These are phyloP conservation scores for Austroboletus olivaceoglutinosus DNA, from an alignment of 1,284 basidiomycete species.

Conservation along the genomic window DNA sequence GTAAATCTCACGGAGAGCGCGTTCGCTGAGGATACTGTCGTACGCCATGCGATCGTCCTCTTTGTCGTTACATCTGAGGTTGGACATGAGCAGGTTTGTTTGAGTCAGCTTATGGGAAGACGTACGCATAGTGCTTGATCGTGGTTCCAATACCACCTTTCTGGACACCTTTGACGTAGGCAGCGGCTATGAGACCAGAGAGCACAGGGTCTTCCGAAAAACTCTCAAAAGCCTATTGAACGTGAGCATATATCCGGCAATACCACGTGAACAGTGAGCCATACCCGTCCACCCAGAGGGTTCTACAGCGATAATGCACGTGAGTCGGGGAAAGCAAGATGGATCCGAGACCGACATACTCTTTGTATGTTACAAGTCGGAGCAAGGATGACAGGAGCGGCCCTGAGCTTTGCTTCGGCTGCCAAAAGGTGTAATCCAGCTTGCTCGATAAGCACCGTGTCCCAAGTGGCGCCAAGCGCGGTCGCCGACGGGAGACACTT, in stretches of 20 bases:
- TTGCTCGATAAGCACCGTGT: conserved; percentile 60
- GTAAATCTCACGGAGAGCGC: conserved; percentile 80
- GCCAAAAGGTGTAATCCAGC: conserved; percentile 68
- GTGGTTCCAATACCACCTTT: conserved; percentile 65
- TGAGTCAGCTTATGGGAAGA: not conserved
- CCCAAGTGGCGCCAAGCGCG: conserved; percentile 73
- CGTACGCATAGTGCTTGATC: conserved; percentile 73
- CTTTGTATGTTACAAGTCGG: conserved; percentile 83
- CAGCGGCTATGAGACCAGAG: conserved; percentile 66
- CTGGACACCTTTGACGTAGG: conserved; percentile 75
- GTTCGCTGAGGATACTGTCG: conserved; percentile 59
- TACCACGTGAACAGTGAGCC: conserved; percentile 12
- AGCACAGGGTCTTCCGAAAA: conserved; percentile 81
- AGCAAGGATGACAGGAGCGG: conserved; percentile 67
- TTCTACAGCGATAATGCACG: conserved; percentile 37
- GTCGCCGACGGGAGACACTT: conserved; percentile 66
- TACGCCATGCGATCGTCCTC: conserved; percentile 67
- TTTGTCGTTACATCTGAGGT: conserved; percentile 62
- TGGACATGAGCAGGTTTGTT: not conserved
- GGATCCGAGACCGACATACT: conserved; percentile 29
- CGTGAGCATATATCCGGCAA: conserved; percentile 9
- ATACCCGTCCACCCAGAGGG: conserved; percentile 70
- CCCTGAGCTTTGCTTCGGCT: conserved; percentile 65
- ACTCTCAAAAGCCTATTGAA: conserved; percentile 60
- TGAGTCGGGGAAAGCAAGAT: conserved; percentile 3